Base-by-base conservation (phyloP, 2,329 filamentous ascomycete genomes). In the Endoconidiophora polonica region DNA sequence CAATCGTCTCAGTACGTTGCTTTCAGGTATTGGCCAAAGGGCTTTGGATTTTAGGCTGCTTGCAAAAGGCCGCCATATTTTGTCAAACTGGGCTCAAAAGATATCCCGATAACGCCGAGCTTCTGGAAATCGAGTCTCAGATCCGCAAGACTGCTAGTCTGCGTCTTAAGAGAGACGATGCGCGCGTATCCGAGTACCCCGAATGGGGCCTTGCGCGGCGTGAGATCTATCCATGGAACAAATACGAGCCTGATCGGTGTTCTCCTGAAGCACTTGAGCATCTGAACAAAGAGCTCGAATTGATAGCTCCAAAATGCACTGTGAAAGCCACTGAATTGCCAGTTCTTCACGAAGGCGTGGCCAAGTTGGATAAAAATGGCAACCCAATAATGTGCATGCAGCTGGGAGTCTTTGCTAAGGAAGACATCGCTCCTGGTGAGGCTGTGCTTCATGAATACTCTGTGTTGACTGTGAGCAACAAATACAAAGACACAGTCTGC, bases 381-480 rank as follows among this genome's bases (percentile, higher is more conserved):
- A 66, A 67, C 39, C 72, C 71, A 14, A 67, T 70, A 6, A 81
- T 75, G 4, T 80, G 79, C 57, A 74, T 76, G 54, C 91, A 98
- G 63, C 74, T 98, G 0, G 91, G 91, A 3, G 73, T 98, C 3
- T 96, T 96, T 61, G 90, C 88, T 5, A 85, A 79, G 57, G 75
- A 84, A 55, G 81, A 94, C 56, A 84, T 96, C 37, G 66, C 69
- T 0, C 77, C 86, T 0, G 84, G 83, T 7, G 83, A 93, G 61
- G 70, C 73, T 4, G 78, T 95, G 2, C 72, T 98, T 26, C 69
- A 76, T 44, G 91, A 98, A 60, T 84, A 82, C 54, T 91, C 87
- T 6, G 73, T 94, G 5, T 68, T 98, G 39, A 94, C 88, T 2
- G 88, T 86, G 43, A 91, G 90, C 57, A 91, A 91, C 61, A 79